Conservation (phyloP, 2,329 filamentous ascomycete genomes). For the Epichloe aotearoae region DNA sequence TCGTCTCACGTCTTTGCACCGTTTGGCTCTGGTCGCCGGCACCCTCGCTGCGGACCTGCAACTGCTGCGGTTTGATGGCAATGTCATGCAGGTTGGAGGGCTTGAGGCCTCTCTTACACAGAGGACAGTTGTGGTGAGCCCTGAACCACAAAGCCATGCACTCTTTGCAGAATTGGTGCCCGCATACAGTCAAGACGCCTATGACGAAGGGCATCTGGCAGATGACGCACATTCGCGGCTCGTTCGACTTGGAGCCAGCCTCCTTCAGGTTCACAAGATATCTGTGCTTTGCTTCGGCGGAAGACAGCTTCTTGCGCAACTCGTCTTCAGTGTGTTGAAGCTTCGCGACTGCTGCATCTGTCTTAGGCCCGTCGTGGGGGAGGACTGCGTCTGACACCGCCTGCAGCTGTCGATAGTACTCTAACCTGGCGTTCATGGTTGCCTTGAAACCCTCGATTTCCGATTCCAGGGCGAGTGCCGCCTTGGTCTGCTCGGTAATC, state of each 20-base stretch:
- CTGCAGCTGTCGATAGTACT: constrained; percentile 85
- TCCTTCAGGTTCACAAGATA: constrained; percentile 49
- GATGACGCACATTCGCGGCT: constrained; percentile 68
- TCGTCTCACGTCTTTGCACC: constrained; percentile 9
- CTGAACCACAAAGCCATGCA: constrained; percentile 73
- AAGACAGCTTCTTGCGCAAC: constrained; percentile 44
- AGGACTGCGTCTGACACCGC: constrained; percentile 78
- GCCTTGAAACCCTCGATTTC: constrained; percentile 65
- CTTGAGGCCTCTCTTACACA: constrained; percentile 62
- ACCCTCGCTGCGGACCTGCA: constrained; percentile 45
- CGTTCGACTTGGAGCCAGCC: constrained; percentile 47
- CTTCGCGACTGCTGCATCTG: constrained; percentile 32
- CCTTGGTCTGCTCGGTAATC: constrained; percentile 38
- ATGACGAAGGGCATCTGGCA: constrained; percentile 64
- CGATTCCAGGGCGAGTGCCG: constrained; percentile 37
- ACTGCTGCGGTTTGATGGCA: constrained; percentile 62
- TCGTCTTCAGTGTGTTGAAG: constrained; percentile 22
- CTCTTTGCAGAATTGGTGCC: constrained; percentile 83
- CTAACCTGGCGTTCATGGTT: constrained; percentile 73
- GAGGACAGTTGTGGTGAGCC: constrained; percentile 62
- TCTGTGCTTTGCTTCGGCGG: constrained; percentile 57
- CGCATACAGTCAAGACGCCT: constrained; percentile 77
- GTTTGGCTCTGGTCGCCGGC: constrained; percentile 4
- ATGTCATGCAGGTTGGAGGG: constrained; percentile 69
- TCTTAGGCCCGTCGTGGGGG: constrained; percentile 51